Evolutionary conservation across 768 basidiomycete genomes (phyloP).

Genomic region (Boletus subparvulus): DNA sequence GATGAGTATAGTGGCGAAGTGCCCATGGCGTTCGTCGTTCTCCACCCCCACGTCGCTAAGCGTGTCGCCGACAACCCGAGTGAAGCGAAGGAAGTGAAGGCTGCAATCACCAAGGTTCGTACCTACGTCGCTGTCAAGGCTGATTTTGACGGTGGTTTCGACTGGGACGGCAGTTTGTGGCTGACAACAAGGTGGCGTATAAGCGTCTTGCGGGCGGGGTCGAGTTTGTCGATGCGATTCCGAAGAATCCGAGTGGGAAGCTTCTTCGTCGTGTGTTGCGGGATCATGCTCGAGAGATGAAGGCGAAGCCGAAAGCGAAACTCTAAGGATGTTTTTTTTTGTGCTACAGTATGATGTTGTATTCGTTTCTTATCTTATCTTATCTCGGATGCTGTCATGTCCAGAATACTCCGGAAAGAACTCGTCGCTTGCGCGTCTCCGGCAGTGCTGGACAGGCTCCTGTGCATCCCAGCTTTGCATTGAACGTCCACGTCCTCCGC

Average conservation of each 20-base stretch:
- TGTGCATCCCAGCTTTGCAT: background rate
- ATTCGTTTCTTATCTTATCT: constrained; percentile 20
- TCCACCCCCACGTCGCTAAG: constrained; percentile 42
- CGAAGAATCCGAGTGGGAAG: constrained; percentile 65
- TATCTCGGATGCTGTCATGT: background rate
- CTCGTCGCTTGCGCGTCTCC: constrained; percentile 18
- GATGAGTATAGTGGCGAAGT: constrained; percentile 74
- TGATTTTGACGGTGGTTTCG: background rate
- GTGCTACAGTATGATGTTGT: background rate
- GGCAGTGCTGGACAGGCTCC: constrained; percentile 4
- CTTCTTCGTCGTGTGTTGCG: constrained; percentile 51
- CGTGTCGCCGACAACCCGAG: constrained; percentile 32
- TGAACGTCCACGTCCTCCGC: background rate
- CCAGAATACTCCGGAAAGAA: background rate
- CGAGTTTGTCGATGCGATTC: constrained; percentile 52
- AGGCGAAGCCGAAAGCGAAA: constrained; percentile 21
- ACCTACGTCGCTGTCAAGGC: background rate
- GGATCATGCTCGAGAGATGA: constrained; percentile 44
- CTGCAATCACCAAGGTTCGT: constrained; percentile 49
- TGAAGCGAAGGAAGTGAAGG: constrained; percentile 39
- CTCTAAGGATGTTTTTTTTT: constrained; percentile 9
- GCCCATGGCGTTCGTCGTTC: constrained; percentile 66
- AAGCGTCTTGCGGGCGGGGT: constrained; percentile 62
- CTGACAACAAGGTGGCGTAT: constrained; percentile 53
- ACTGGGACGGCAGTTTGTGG: constrained; percentile 43